Percentiles rank a stretch among this genome's conserved stretches.
phyloP scores from a whole-genome alignment of 192 early-diverging fungal genomes.

The Lobosporangium transversale region DNA sequence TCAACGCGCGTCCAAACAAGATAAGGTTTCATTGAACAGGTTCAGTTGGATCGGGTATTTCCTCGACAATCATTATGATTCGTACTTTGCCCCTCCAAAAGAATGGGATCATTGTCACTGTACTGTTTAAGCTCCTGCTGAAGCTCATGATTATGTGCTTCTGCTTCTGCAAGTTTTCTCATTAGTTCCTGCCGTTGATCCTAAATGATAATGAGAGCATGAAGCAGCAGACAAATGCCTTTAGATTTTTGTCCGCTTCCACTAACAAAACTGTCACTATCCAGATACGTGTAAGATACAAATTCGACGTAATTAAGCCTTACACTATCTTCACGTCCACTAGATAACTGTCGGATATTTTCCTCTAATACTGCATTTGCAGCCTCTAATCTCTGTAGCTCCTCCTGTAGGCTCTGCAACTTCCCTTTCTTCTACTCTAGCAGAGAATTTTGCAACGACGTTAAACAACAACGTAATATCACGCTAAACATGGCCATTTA shows the following conservation, averaged over 20 bases:
- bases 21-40: no score
- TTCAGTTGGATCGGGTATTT: no score
- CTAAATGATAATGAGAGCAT: slow-evolving; percentile 33
- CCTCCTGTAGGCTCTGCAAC: slow-evolving; percentile 59
- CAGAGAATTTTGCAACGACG: no score
- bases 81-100: slow-evolving; percentile 72
- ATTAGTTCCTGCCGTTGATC: slow-evolving; percentile 66
- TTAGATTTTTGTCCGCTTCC: no score
- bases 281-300: no score
- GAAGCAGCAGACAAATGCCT: no score
- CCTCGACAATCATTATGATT: no score
- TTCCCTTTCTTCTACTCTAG: slow-evolving; percentile 56
- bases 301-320: no score
- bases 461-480: no score
- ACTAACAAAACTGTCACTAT: no score
- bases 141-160: slow-evolving; percentile 53
- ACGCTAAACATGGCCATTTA: slow-evolving; percentile 5
- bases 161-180: slow-evolving; percentile 61
- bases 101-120: slow-evolving; percentile 80
- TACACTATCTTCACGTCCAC: slow-evolving; percentile 76
- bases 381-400: slow-evolving; percentile 57
- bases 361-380: slow-evolving; percentile 57
- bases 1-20: no score
- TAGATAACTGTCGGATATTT: slow-evolving; percentile 58
- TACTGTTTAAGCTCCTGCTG: slow-evolving; percentile 71